Base-by-base conservation (phyloP, 1,139 yeast species). In the Blastobotrys raffinosifermentans region DNA sequence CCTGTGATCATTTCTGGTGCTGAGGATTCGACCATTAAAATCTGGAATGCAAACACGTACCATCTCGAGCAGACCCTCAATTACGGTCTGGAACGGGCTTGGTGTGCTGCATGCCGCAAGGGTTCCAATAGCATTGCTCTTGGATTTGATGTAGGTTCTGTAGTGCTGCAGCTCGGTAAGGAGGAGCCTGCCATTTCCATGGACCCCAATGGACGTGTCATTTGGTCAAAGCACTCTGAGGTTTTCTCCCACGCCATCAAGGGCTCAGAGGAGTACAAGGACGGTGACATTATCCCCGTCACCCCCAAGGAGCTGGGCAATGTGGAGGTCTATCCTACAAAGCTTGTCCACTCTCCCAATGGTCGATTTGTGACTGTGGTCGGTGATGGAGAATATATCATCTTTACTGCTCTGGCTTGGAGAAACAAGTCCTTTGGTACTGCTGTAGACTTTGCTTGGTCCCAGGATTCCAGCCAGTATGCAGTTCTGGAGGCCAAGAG, bases 371-470 rank as follows among this genome's bases (percentile, higher is more conserved):
- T 89, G 27, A 83, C 97, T 18, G 96, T 91, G 34, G 83, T 93
- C 41, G 99, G 99, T 57, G 98, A 93, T 65, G 97, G 96, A 44
- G 98, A 91, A 64, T 91, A 86, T 61, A 86, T 91, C 53, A 81
- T 93, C 40, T 93, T 91, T 66, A 87, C 97, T 5, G 93, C 98
- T 1, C 74, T 93, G 55, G 97, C 97, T 2, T 91, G 98, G 98
- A 78, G 98, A 67, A 87, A 93, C 51, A 91, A 87, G 65, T 75
- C 89, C 35, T 91, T 85, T 61, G 98, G 97, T 47, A 73, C 77
- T 41, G 96, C 95, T 11, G 67, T 78, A 42, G 96, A 87, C 57
- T 87, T 93, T 61, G 94, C 78, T 30, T 91, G 99, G 99, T 80
- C 94, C 31, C 84, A 81, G 48, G 97, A 91, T 62, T 80, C 94